Evolutionary conservation across 257 asterid genomes (phyloP).

Genomic region (Orobanche coerulescens): DNA sequence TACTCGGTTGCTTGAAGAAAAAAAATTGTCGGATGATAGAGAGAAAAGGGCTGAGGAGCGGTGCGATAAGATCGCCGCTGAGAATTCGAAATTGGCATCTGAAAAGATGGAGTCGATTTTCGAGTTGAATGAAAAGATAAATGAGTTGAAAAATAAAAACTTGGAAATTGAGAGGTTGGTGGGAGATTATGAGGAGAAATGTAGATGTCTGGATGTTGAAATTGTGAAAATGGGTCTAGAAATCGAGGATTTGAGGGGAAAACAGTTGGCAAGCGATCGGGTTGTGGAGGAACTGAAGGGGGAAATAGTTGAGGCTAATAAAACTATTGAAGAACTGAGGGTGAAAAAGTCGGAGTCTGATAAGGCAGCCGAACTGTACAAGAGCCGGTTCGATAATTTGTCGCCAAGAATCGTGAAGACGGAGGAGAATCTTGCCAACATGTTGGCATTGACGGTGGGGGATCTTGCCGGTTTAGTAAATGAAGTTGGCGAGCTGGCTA

Average conservation of each 20-base stretch:
- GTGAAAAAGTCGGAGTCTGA: slow-evolving; percentile 1
- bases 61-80: not conserved
- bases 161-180: slow-evolving; percentile 14
- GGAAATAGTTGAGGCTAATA: not conserved
- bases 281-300: slow-evolving; percentile 14
- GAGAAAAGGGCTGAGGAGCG: not conserved
- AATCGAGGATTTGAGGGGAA: slow-evolving; percentile 13
- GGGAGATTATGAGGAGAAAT: slow-evolving; percentile 4
- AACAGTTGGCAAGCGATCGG: not conserved
- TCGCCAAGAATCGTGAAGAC: slow-evolving; percentile 6
- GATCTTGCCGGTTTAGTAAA: not conserved
- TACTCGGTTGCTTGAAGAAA: slow-evolving; percentile 7
- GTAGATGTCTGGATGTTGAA: not conserved
- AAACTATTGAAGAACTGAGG: slow-evolving; percentile 14
- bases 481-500: not conserved
- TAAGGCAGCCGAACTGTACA: not conserved
- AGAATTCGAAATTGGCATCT: not conserved
- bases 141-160: slow-evolving; percentile 3
- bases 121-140: slow-evolving; percentile 13
- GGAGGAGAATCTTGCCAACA: not conserved
- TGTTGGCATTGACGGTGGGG: slow-evolving; percentile 15
- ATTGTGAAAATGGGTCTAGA: slow-evolving; percentile 8
- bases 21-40: not conserved
- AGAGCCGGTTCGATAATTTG: slow-evolving; percentile 10
- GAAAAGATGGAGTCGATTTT: slow-evolving; percentile 16